Evolutionary conservation across 2,329 filamentous ascomycete species (phyloP).

Genomic region (Fusarium lateritium): DNA sequence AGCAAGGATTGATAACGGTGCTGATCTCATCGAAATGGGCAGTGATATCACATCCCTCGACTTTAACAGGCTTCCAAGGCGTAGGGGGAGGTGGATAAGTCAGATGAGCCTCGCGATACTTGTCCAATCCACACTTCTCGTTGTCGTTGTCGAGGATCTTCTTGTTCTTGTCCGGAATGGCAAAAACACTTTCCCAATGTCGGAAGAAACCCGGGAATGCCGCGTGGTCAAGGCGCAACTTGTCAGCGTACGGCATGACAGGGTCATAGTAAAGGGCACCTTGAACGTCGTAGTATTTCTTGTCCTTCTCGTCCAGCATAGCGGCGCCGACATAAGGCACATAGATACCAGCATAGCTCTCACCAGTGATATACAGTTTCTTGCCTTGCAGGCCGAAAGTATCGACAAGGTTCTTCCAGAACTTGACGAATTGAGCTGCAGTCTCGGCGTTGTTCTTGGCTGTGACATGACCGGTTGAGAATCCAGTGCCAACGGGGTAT

Average conservation of each 20-base stretch:
- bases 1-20: conserved; percentile 19
- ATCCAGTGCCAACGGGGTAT: conserved; percentile 20
- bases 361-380: conserved; percentile 13
- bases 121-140: conserved; percentile 25
- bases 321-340: conserved; percentile 26
- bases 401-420: conserved; percentile 29
- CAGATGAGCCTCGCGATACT: conserved; percentile 19
- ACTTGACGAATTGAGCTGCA: conserved; percentile 15
- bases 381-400: conserved; percentile 12
- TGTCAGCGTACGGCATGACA: conserved; percentile 22
- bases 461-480: conserved; percentile 18
- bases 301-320: conserved; percentile 21
- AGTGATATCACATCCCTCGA: conserved; percentile 20
- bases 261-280: conserved; percentile 29
- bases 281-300: conserved; percentile 12
- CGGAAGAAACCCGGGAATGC: conserved; percentile 18
- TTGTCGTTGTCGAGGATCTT: conserved; percentile 28
- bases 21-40: conserved; percentile 18
- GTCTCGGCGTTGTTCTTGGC: conserved; percentile 27
- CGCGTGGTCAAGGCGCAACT: conserved; percentile 13
- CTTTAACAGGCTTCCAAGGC: conserved; percentile 25
- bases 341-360: conserved; percentile 24
- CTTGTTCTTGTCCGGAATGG: conserved; percentile 25
- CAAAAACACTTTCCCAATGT: conserved; percentile 29
- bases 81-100: conserved; percentile 6